Evolutionary conservation across 2,329 filamentous ascomycete genomes (phyloP), one percentile per base, ranked within the genome.

Genomic region (Chrysoporthe deuterocubensis): DNA sequence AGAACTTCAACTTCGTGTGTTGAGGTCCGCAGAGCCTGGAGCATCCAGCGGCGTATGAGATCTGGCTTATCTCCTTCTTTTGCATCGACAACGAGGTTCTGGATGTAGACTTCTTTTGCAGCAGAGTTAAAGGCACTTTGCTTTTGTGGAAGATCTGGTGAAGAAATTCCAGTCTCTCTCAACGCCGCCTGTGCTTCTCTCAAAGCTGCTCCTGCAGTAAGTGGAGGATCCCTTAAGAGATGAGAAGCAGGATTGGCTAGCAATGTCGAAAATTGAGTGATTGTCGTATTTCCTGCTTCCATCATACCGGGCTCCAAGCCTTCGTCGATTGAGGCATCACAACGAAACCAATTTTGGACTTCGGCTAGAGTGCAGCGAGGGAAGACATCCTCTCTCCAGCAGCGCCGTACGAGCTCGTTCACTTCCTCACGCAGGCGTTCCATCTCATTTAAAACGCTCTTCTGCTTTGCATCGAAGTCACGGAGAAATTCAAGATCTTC

Each of bases 1-100:
- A 87, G 76, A 2, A 82, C 72, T 66, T 81, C 75, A 1, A 77
- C 82, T 68, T 84, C 81, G 66, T 85, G 72, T 0, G 82, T 77
- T 2, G 82, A 84, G 16, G 78, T 76, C 46, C 83, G 80, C 52
- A 87, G 77, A 54, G 82, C 81, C 60, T 87, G 82, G 14, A 87
- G 77, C 2, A 87, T 75, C 85, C 85, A 87, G 52, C 83, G 78
- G 70, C 82, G 83, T 71, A 87, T 80, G 66, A 80, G 84, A 62
- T 85, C 81, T 1, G 74, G 75, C 70, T 81, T 83, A 71, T 79
- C 78, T 2, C 78, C 78, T 2, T 73, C 72, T 13, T 77, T 72
- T 3, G 75, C 72, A 2, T 80, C 79, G 34, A 71, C 71, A 61
- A 85, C 73, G 13, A 85, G 77, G 6, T 75, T 78, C 56, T 81